Base-by-base conservation (phyloP, 371 early-diverging fungal species). In the Nematocida sp. region DNA sequence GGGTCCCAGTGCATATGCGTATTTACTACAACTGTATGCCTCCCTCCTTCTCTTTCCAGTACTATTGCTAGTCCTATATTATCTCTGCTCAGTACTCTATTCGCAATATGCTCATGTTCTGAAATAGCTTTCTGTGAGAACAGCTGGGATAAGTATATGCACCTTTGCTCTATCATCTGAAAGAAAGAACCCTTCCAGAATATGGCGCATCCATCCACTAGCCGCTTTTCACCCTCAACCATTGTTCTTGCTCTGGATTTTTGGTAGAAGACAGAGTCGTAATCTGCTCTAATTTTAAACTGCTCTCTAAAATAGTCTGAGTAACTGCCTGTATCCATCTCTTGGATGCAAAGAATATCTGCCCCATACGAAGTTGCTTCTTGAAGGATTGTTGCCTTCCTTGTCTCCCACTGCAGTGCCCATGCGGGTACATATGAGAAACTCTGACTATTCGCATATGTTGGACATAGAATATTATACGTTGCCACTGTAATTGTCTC, bases 351-450 rank as follows among this genome's bases (percentile, higher is more conserved):
- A 15, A 97, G 85, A 73, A 97, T 91, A 86, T 98, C 97, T 0
- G 95, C 90, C 82, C 92, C 91, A 84, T 91, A 92, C 18, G 90
- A 90, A 20, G 91, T 76, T 44, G 96, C 91, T 83, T 96, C 96
- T 25, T 92, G 90, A 62, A 95, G 84, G 62, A 98, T 90, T 18
- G 90, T 89, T 72, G 95, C 95, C 83, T 91, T 92, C 72, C 99
- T 92, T 85, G 93, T 92, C 27, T 94, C 93, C 93, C 95, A 94
- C 0, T 89, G 88, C 69, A 98, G 89, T 0, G 93, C 94, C 95
- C 96, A 97, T 4, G 93, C 91, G 13, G 99, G 97, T 23, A 94
- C 93, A 89, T 96, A 97, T 67, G 92, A 92, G 87, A 94, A 95
- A 67, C 90, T 89, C 83, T 91, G 91, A 47, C 90, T 87, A 0